These are phyloP conservation scores for Elaeagnus macrophylla DNA, from an alignment of 306 rosid genomes.

Conservation along the genomic window DNA sequence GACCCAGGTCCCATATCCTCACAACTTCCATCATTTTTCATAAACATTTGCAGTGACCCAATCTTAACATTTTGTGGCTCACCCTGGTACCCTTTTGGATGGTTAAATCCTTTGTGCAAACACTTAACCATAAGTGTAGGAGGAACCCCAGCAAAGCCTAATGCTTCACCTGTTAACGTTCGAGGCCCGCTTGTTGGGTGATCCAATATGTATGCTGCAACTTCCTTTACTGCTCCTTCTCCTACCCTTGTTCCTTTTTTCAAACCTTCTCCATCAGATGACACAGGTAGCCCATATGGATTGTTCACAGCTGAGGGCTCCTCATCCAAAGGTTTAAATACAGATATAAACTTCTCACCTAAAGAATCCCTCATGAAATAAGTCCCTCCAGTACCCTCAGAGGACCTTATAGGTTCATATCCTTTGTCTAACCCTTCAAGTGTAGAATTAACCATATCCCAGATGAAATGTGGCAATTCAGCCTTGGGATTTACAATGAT, in stretches of 20 bases:
- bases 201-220: neutral
- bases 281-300: neutral
- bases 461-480: constrained; percentile 22
- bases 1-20: neutral
- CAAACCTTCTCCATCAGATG: neutral
- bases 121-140: neutral
- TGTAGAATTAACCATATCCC: constrained; percentile 39
- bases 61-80: too few species aligned
- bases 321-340: neutral
- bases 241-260: neutral
- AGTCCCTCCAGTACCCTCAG: neutral
- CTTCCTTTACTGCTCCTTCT: neutral
- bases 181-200: neutral
- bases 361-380: too few species aligned
- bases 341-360: neutral
- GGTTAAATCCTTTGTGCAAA: neutral
- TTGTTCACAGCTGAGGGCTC: neutral
- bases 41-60: neutral
- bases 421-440: constrained; percentile 38
- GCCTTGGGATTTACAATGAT: constrained; percentile 29
- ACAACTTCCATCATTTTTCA: neutral
- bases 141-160: neutral
- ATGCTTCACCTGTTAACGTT: too few species aligned
- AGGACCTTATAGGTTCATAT: neutral
- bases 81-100: too few species aligned